Base-by-base conservation (phyloP, 2,329 filamentous ascomycete species). In the Westerdykella sp. region DNA sequence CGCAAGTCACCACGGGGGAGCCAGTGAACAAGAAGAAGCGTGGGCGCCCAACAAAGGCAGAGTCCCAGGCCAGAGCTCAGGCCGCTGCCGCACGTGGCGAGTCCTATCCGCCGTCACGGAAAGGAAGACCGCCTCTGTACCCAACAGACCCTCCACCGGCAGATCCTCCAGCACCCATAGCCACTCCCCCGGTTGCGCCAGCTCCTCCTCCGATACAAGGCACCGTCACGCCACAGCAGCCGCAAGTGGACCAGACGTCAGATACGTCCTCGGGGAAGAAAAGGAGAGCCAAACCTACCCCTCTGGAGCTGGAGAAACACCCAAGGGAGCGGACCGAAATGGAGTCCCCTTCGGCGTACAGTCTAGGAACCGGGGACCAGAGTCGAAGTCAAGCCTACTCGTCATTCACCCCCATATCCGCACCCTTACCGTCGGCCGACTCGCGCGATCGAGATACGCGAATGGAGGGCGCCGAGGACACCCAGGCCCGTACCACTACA, bases 41-140 rank as follows among this genome's bases (percentile, higher is more conserved):
- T 41, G 72, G 72, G 23, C 62, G 72, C 42, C 72, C 72, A 6
- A 72, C 71, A 4, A 74, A 73, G 47, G 70, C 68, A 43, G 69
- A 73, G 51, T 65, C 68, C 32, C 65, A 72, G 44, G 66, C 67
- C 42, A 69, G 69, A 55, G 69, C 66, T 25, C 65, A 68, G 41
- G 67, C 63, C 45, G 67, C 68, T 41, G 59, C 61, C 36, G 62
- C 63, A 31, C 60, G 63, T 31, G 68, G 65, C 9, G 67, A 71
- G 46, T 49, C 60, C 15, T 68, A 69, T 37, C 64, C 66, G 38
- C 62, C 64, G 40, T 60, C 65, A 11, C 59, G 63, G 42, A 61
- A 59, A 47, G 55, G 54, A 14, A 58, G 62, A 39, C 47, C 54
- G 18, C 66, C 63, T 9, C 49, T 63, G 37, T 57, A 61, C 10